Evolutionary conservation across 495 filamentous ascomycete genomes (phyloP).

Genomic region (Bryoglossum gracile): DNA sequence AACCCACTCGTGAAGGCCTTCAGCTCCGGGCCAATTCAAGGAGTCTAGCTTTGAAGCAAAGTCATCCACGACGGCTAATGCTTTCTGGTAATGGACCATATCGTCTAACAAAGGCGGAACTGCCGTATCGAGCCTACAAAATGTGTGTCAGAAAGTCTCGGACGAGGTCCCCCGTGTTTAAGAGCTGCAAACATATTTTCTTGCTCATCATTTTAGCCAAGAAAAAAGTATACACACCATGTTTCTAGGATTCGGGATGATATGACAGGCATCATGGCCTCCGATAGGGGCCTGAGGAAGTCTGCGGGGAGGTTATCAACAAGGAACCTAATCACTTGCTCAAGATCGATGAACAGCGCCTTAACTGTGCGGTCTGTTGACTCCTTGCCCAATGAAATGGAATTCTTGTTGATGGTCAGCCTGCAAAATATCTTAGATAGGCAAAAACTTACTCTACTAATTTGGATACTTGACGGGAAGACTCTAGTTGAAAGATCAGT

Average conservation of each 20-base stretch:
- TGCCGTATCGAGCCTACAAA: conserved; percentile 46
- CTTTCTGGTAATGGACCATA: conserved; percentile 59
- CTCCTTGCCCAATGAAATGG: conserved; percentile 2
- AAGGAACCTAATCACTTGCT: conserved; percentile 56
- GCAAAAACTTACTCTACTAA: conserved; percentile 29
- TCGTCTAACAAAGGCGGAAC: conserved; percentile 67
- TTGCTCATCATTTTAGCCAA: background rate
- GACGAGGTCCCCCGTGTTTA: background rate
- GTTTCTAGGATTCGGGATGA: conserved; percentile 56
- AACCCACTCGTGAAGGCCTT: conserved; percentile 71
- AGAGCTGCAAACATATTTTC: background rate
- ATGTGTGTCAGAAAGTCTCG: background rate
- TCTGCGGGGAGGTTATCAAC: conserved; percentile 54
- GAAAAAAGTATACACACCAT: no score
- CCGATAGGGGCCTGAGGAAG: conserved; percentile 54
- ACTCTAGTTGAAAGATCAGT: conserved; percentile 21
- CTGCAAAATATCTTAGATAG: background rate
- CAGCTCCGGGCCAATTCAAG: conserved; percentile 59
- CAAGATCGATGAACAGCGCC: conserved; percentile 52
- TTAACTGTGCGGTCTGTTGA: conserved; percentile 26
- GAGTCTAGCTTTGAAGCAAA: conserved; percentile 57
- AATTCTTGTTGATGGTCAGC: conserved; percentile 12
- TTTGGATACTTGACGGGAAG: conserved; percentile 3
- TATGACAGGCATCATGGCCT: conserved; percentile 58
- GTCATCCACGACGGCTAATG: conserved; percentile 49